Percentiles rank a stretch among this genome's conserved stretches.
phyloP scores from a whole-genome alignment of 2,329 filamentous ascomycete species.

The Nigrospora oryzae region DNA sequence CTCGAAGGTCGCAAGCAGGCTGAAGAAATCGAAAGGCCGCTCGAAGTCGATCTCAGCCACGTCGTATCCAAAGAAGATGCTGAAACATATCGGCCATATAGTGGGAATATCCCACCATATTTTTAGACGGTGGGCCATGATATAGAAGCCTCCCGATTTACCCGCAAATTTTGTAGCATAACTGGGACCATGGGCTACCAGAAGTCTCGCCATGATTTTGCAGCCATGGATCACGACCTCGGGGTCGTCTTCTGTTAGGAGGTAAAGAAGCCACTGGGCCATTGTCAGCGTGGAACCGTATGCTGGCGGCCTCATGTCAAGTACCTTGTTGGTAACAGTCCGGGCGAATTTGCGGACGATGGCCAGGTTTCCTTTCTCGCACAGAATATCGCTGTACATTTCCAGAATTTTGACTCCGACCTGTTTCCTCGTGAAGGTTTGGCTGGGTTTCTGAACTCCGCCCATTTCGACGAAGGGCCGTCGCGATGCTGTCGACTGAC shows the following conservation, averaged over 20 bases:
- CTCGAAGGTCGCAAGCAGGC: constrained; percentile 66
- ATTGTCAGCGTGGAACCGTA: constrained; percentile 21
- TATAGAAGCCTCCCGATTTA: constrained; percentile 80
- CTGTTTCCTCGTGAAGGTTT: constrained; percentile 53
- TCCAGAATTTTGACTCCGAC: constrained; percentile 67
- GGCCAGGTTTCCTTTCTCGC: constrained; percentile 57
- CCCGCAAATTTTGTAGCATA: constrained; percentile 78
- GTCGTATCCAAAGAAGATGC: constrained; percentile 79
- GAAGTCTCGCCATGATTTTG: constrained; percentile 74
- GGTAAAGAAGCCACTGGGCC: constrained; percentile 76
- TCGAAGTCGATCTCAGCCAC: constrained; percentile 67
- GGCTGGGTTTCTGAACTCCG: constrained; percentile 22
- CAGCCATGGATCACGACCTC: constrained; percentile 73
- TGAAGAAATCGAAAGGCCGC: constrained; percentile 64
- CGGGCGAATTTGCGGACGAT: constrained; percentile 83
- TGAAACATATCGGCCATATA: constrained; percentile 82
- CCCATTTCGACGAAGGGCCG: constrained; percentile 27
- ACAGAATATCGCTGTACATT: constrained; percentile 72
- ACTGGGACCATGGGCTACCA: constrained; percentile 71
- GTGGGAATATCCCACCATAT: constrained; percentile 82
- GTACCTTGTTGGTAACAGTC: constrained; percentile 89
- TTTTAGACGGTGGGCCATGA: constrained; percentile 75
- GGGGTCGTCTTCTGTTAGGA: constrained; percentile 78
- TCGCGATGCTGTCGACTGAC: constrained; percentile 25
- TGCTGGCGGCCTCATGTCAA: constrained; percentile 17